Percentiles rank a stretch among this genome's conserved stretches.
These are phyloP conservation scores for Mycena venus DNA, from an alignment of 768 basidiomycete species.

Conservation along the genomic window DNA sequence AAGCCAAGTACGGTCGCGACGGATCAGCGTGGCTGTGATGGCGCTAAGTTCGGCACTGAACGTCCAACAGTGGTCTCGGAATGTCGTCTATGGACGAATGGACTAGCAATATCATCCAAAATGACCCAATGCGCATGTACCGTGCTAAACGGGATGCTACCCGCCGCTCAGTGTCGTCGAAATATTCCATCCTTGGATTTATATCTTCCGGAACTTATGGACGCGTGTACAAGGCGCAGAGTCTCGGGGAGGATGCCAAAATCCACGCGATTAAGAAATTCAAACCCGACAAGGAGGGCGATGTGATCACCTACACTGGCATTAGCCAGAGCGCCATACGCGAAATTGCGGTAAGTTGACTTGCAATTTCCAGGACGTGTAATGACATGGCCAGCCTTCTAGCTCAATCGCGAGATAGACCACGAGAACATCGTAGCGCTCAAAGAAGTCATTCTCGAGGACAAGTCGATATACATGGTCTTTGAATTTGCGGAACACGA, in stretches of 20 bases:
- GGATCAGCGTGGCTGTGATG: no score
- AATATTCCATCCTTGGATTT: constrained; percentile 95
- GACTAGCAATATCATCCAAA: constrained; percentile 59
- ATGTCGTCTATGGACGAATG: constrained; percentile 49
- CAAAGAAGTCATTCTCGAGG: constrained; percentile 95
- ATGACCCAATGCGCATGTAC: constrained; percentile 90
- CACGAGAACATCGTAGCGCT: constrained; percentile 94
- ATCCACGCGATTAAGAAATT: constrained; percentile 99
- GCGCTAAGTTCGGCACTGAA: no score
- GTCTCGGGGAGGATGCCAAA: constrained; percentile 73
- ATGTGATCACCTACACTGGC: constrained; percentile 94
- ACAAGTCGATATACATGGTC: constrained; percentile 99
- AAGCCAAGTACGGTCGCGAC: no score
- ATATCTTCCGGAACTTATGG: constrained; percentile 99
- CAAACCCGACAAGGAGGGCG: constrained; percentile 99
- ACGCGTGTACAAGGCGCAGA: constrained; percentile 97
- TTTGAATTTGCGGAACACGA: constrained; percentile 99
- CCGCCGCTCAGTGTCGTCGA: constrained; percentile 77
- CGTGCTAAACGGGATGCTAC: constrained; percentile 82
- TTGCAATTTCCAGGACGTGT: neutral
- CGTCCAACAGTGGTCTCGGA: neutral
- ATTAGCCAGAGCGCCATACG: constrained; percentile 98
- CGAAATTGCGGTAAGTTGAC: constrained; percentile 87
- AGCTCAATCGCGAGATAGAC: constrained; percentile 91
- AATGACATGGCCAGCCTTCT: constrained; percentile 2